Base-by-base conservation (phyloP, 2,329 filamentous ascomycete species). In the Fusarium transvaalense region DNA sequence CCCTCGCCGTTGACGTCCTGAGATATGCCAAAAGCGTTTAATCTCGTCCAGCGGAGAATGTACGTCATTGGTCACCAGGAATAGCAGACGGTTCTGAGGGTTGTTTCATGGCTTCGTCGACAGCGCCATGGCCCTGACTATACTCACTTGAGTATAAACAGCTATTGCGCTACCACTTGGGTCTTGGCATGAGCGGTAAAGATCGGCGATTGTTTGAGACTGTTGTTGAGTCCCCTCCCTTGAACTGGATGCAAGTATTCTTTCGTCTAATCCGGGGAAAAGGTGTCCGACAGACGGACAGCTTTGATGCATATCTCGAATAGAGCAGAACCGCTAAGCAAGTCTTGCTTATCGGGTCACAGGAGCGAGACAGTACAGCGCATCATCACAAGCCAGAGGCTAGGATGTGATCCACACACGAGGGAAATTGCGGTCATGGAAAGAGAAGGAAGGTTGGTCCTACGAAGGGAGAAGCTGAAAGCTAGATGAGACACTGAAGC, bases 401-500 rank as follows among this genome's bases (percentile, higher is more conserved):
- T 54, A 45, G 29, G 7, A 37, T 35, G 25, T 13, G 57, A 12
- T 42, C 57, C 51, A 59, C 43, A 37, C 17, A 35, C 19, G 27
- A 47, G 37, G 42, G 52, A 67, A 25, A 59, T 67, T 64, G 27
- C 52, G 25, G n/a, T 41, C 4, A 46, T 54, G 48, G 45, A 31
- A 47, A 35, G 37, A 51, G 38, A 45, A 59, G 21, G 31, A 52
- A 41, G 19, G 32, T 43, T 37, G 41, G 63, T 67, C 46, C 35
- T 47, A 67, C 39, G 25, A 67, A 67, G 58, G 63, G 64, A 64
- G 63, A 64, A 64, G 63, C 52, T 67, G 63, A 67, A 45, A 54
- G 57, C 38, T 56, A 51, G 42, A 66, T 66, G 64, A 66, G 63
- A 66, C 38, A 66, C 3, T 59, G 47, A 32, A 23, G 37, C 39